Percentiles rank a stretch among this genome's conserved stretches.
Conservation (phyloP, 495 filamentous ascomycete species). For the Staphylotrichum tortipilum region DNA sequence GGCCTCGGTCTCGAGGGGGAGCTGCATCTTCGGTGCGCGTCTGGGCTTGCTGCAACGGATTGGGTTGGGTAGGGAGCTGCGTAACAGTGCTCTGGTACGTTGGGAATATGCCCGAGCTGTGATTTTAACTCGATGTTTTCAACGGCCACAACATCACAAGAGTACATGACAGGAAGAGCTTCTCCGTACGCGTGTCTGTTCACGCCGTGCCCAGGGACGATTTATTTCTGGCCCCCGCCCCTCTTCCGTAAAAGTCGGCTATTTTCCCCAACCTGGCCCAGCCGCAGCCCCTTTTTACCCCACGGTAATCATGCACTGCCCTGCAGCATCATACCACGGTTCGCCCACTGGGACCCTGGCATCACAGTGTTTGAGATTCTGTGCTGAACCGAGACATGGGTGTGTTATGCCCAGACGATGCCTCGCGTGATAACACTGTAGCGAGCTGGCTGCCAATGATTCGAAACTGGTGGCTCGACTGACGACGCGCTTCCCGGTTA, state of each 20-base stretch:
- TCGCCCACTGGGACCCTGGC: background rate
- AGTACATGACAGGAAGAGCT: background rate
- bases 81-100: too few relatives aligned
- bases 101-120: too few relatives aligned
- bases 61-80: too few relatives aligned
- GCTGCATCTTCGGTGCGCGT: background rate
- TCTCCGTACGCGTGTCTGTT: background rate
- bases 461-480: too few relatives aligned
- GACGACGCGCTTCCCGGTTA: background rate
- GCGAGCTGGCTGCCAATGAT: too few relatives aligned
- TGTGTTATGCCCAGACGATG: background rate
- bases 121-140: too few relatives aligned
- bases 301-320: background rate
- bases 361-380: background rate
- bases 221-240: background rate
- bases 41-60: too few relatives aligned
- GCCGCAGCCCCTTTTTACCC: background rate
- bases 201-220: too few relatives aligned
- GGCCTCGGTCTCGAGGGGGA: slow-evolving; percentile 15
- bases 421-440: too few relatives aligned
- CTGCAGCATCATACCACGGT: background rate
- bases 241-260: too few relatives aligned
- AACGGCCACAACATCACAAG: too few relatives aligned
- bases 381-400: background rate
- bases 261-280: too few relatives aligned